Evolutionary conservation across 2,329 filamentous ascomycete species (phyloP).

Genomic region (Blastomyces parvus): DNA sequence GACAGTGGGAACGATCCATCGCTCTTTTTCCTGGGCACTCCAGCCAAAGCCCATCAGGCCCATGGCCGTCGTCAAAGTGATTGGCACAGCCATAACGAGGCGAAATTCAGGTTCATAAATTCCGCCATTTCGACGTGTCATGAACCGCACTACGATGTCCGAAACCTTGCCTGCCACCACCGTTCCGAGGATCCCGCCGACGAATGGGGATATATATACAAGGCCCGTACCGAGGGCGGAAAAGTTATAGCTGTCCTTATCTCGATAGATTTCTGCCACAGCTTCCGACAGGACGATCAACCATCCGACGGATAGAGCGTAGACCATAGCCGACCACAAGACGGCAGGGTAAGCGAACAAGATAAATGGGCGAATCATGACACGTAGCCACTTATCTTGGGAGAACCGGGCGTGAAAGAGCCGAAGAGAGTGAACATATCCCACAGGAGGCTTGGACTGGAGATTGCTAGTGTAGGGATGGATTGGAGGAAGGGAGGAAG

Average conservation of each 20-base stretch:
- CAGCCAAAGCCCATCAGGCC: slow-evolving; percentile 96
- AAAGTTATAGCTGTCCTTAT: slow-evolving; percentile 65
- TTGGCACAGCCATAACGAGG: slow-evolving; percentile 75
- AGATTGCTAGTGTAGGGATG: slow-evolving; percentile 60
- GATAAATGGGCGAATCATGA: slow-evolving; percentile 70
- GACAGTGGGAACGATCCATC: slow-evolving; percentile 84
- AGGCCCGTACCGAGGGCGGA: slow-evolving; percentile 69
- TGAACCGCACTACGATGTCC: slow-evolving; percentile 70
- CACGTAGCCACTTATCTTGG: slow-evolving; percentile 68
- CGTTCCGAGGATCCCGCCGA: slow-evolving; percentile 83
- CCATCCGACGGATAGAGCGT: slow-evolving; percentile 85
- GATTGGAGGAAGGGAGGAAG: slow-evolving; percentile 21
- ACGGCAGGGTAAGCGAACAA: slow-evolving; percentile 81
- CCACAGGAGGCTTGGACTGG: slow-evolving; percentile 55
- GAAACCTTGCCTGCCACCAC: slow-evolving; percentile 81
- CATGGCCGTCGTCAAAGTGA: slow-evolving; percentile 66
- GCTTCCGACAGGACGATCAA: slow-evolving; percentile 89
- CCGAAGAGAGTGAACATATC: slow-evolving; percentile 64
- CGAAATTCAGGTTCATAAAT: slow-evolving; percentile 93
- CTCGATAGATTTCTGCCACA: slow-evolving; percentile 68
- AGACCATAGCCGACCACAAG: slow-evolving; percentile 77
- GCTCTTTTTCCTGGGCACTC: slow-evolving; percentile 64
- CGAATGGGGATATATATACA: slow-evolving; percentile 80
- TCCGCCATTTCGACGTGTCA: slow-evolving; percentile 80
- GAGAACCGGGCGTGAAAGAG: slow-evolving; percentile 70